Conservation (phyloP, 2,329 filamentous ascomycete genomes). For the Neurospora sp. region DNA sequence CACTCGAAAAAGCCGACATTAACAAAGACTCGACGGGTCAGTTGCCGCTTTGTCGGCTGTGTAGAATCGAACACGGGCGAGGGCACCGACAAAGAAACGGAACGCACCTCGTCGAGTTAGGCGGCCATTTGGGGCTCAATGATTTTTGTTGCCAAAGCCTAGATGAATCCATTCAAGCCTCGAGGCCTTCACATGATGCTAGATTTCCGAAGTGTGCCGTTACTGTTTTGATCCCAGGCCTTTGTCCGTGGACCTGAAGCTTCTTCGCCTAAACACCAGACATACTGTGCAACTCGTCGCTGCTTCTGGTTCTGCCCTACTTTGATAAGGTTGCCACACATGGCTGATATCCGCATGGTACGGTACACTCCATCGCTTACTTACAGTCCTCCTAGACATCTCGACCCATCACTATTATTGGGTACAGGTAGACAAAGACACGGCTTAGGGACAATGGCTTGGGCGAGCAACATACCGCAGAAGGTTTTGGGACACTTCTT, state of each 20-base stretch:
- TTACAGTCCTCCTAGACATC: neutral
- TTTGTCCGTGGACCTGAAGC: neutral
- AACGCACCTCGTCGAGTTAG: neutral
- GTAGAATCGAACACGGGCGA: neutral
- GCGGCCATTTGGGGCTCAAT: neutral
- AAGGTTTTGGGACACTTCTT: neutral
- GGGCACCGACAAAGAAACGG: neutral
- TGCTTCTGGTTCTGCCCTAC: neutral
- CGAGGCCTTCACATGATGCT: neutral
- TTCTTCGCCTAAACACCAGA: neutral
- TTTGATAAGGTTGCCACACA: neutral
- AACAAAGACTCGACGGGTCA: neutral
- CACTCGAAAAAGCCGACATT: neutral
- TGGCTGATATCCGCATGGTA: neutral
- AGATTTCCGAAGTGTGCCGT: neutral
- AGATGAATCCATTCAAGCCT: neutral
- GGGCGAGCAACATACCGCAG: neutral
- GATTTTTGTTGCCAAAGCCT: neutral
- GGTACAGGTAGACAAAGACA: neutral
- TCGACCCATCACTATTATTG: neutral
- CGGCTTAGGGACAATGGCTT: neutral
- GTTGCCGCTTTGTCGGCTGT: neutral
- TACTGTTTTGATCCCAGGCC: neutral
- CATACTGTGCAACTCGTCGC: neutral
- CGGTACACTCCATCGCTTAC: neutral